Percentiles rank a stretch among this genome's conserved stretches.
These are phyloP conservation scores for Linaria vulgaris DNA, from an alignment of 257 asterid genomes.

Conservation along the genomic window DNA sequence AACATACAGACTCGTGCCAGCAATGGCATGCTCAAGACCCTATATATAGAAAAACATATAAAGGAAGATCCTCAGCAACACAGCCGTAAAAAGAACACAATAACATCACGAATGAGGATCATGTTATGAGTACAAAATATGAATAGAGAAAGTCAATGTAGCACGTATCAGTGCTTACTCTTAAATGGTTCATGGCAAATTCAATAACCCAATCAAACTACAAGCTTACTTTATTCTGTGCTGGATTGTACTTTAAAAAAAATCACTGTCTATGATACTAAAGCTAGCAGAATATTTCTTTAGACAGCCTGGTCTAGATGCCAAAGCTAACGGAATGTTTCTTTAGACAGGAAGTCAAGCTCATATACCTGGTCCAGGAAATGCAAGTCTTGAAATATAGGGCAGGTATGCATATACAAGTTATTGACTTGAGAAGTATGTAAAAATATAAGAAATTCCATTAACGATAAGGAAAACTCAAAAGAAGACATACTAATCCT, in stretches of 20 bases:
- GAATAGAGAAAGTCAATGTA: neutral
- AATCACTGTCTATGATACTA: neutral
- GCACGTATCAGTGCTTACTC: neutral
- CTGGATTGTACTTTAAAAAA: neutral
- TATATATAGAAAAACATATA: constrained; percentile 32
- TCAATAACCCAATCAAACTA: neutral
- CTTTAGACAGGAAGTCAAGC: neutral
- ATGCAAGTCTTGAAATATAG: neutral
- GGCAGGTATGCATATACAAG: neutral
- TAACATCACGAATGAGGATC: neutral
- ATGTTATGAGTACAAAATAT: neutral
- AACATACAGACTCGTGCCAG: constrained; percentile 87
- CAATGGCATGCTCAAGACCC: constrained; percentile 99
- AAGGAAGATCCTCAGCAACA: neutral
- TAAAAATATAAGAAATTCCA: no score
- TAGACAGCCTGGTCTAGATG: neutral
- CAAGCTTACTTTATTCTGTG: neutral
- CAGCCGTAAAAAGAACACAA: constrained; percentile 5
- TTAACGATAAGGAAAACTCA: neutral
- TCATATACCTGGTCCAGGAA: no score
- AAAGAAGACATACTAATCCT: neutral
- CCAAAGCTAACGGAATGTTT: no score
- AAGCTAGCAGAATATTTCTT: neutral
- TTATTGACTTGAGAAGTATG: neutral
- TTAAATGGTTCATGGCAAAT: neutral